A percentile compares a stretch with the other conserved stretches of the same genome.
These are phyloP conservation scores for Spencermartinsiella ligniputridi DNA, from an alignment of 1,139 yeast species.

Conservation along the genomic window DNA sequence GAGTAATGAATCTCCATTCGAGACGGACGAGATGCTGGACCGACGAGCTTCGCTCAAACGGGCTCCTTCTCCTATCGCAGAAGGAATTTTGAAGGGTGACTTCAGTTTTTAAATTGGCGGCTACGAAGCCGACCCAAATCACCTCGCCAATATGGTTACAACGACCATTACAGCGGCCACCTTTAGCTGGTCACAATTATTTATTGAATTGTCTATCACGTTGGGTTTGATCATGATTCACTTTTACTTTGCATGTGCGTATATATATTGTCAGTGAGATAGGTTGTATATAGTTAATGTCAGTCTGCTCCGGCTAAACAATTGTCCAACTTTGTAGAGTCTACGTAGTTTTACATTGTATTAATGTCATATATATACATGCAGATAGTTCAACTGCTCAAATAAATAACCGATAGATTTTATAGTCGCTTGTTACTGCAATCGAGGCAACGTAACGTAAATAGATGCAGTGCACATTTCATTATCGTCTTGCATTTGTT, in stretches of 20 bases:
- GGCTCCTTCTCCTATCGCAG: slow-evolving; percentile 30
- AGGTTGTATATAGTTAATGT: neutral
- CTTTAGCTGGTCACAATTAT: too few relatives aligned
- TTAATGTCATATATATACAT: too few relatives aligned
- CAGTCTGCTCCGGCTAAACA: too few relatives aligned
- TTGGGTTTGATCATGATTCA: too few relatives aligned
- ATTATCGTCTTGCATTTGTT: slow-evolving; percentile 52
- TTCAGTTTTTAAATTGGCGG: slow-evolving; percentile 18
- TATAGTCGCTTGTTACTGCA: neutral
- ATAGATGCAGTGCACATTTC: slow-evolving; percentile 28
- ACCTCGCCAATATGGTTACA: too few relatives aligned
- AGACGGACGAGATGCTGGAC: neutral
- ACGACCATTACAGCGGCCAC: too few relatives aligned
- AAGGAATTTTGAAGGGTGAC: slow-evolving; percentile 32
- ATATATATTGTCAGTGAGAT: too few relatives aligned
- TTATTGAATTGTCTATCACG: too few relatives aligned
- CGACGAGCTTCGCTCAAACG: slow-evolving; percentile 17
- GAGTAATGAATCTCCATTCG: slow-evolving; percentile 7
- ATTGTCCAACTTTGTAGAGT: too few relatives aligned
- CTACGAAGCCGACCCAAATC: too few relatives aligned
- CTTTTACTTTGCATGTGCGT: too few relatives aligned
- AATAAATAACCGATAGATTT: neutral
- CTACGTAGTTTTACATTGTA: too few relatives aligned
- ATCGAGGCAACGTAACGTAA: neutral
- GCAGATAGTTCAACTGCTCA: neutral